These are phyloP conservation scores for Uncinocarpus reesii DNA, from an alignment of 2,329 filamentous ascomycete species.

Conservation along the genomic window DNA sequence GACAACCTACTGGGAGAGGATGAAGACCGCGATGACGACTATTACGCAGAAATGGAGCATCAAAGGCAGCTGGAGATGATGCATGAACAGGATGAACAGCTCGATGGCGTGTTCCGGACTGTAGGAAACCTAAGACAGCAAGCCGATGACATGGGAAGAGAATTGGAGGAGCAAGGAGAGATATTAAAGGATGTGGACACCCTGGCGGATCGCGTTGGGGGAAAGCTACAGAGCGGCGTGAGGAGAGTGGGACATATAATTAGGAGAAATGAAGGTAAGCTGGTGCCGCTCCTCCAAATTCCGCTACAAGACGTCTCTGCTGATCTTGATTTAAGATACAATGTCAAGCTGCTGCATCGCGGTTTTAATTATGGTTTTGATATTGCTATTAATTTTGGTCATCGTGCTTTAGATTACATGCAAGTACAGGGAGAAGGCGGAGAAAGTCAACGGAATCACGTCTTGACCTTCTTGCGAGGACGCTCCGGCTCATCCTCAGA, in stretches of 20 bases:
- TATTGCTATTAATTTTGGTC: conserved; percentile 73
- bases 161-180: conserved; percentile 87
- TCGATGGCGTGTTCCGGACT: conserved; percentile 86
- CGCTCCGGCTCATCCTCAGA: conserved; percentile 30
- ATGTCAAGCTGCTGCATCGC: conserved; percentile 85
- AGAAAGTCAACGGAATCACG: conserved; percentile 11
- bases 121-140: conserved; percentile 84
- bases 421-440: conserved; percentile 8
- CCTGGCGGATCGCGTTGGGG: conserved; percentile 76
- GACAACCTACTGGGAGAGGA: conserved; percentile 33
- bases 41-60: conserved; percentile 76
- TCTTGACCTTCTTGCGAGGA: conserved; percentile 22
- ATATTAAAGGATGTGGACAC: conserved; percentile 79
- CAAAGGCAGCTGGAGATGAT: conserved; percentile 85
- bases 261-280: conserved; percentile 71
- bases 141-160: conserved; percentile 89
- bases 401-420: conserved; percentile 44
- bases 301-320: conserved; percentile 16
- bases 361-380: conserved; percentile 75
- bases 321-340: conserved; percentile 40
- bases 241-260: conserved; percentile 78
- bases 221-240: conserved; percentile 74
- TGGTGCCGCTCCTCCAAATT: neutral
- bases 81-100: conserved; percentile 83
- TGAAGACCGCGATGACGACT: conserved; percentile 46